Base-by-base conservation (phyloP, 805 yeast species). In the Blastobotrys muscicola region DNA sequence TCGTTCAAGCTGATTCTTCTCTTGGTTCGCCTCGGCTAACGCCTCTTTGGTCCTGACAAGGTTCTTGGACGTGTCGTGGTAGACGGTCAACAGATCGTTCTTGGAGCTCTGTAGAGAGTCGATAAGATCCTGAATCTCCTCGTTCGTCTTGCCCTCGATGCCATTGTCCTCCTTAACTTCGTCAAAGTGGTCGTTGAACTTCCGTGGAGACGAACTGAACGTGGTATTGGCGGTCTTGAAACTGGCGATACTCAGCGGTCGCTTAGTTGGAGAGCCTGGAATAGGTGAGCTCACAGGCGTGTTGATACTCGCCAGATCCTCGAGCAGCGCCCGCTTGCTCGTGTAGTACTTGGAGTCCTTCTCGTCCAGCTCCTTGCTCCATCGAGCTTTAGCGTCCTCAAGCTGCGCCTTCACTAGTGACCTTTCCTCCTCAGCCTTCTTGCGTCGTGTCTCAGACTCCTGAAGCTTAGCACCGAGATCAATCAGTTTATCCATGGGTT, bases 401-500 rank as follows among this genome's bases (percentile, higher is more conserved):
- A 54, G 39, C 44, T 54, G 59, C 14, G 46, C 55, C 39, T 53
- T 53, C 1, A 55, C 44, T 7, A 56, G 44, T 7, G 45, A 48
- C 33, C 46, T 43, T 3, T 33, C 45, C 20, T 54, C 55, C 36
- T 53, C 57, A 7, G 54, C 49, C 29, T 45, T 48, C 40, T 53
- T 53, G 20, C 57, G 50, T 9, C 47, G 52, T 23, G 53, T 56
- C 43, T 63, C 65, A 15, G 58, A 46, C 33, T 59, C 58, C 34
- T 55, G 59, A 11, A 62, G 53, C 36, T 52, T 47, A 14, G 53
- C 39, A 2, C 58, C 55, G 29, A 57, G 42, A 31, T 52, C 60
- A n/a, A 56, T 53, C 14, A 45, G 30, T 32, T 77, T 82, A 8
- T 76, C 78, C 39, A 46, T 20, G 20, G 16, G 51, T 45, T n/a